A percentile compares a stretch with the other conserved stretches of the same genome.
phyloP scores from a whole-genome alignment of 2,329 filamentous ascomycete species.

The Sporothrix inflata region DNA sequence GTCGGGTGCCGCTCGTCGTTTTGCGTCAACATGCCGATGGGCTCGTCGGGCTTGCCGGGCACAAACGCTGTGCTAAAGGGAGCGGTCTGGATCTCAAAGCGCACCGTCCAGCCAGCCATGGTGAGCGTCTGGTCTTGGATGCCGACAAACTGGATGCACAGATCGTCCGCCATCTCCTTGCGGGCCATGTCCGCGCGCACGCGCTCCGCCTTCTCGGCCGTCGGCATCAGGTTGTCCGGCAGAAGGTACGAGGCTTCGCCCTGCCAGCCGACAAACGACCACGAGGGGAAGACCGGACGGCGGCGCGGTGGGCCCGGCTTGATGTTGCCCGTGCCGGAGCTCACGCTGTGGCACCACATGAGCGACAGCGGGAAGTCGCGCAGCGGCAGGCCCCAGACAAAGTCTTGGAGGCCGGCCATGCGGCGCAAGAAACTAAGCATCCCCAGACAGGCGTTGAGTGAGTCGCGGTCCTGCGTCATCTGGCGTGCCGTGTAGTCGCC shows the following conservation, averaged over 20 bases:
- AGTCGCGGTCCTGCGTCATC: constrained; percentile 22
- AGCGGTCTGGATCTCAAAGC: constrained; percentile 21
- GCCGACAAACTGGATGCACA: constrained; percentile 10
- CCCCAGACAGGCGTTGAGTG: constrained; percentile 25
- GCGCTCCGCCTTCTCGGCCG: not conserved
- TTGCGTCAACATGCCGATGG: constrained; percentile 23
- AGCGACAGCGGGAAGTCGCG: constrained; percentile 27
- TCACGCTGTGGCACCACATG: constrained; percentile 21
- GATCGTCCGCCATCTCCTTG: constrained; percentile 11
- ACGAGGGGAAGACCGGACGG: constrained; percentile 23
- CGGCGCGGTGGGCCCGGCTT: not conserved
- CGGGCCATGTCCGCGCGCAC: not conserved
- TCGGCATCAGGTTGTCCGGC: constrained; percentile 11
- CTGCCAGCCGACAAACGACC: constrained; percentile 27
- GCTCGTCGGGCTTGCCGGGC: constrained; percentile 9
- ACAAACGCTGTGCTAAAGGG: constrained; percentile 28
- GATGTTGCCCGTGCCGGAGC: not conserved
- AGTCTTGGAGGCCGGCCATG: not conserved
- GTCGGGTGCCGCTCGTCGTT: constrained; percentile 20
- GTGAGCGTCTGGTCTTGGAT: not conserved
- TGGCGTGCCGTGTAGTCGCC: constrained; percentile 23
- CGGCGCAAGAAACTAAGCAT: constrained; percentile 11
- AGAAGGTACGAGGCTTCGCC: constrained; percentile 24
- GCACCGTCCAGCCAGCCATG: constrained; percentile 15
- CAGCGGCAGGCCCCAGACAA: constrained; percentile 28